Conservation (phyloP, 1,284 basidiomycete genomes). For the Omphalotus olearius region DNA sequence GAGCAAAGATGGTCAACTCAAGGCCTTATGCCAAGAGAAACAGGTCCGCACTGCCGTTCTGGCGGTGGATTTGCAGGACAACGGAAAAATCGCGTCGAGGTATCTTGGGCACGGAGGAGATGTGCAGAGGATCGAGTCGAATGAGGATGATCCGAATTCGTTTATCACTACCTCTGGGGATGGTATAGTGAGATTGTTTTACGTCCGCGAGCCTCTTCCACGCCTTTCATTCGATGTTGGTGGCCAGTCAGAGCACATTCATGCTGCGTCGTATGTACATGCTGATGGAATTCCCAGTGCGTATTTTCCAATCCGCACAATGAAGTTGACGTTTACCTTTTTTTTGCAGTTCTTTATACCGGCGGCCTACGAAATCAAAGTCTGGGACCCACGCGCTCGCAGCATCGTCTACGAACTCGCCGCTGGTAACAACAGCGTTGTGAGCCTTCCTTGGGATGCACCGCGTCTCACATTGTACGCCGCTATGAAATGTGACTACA, state of each 20-base stretch:
- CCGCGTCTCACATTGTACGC: conserved; percentile 29
- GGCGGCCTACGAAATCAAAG: conserved; percentile 26
- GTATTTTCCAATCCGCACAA: conserved; percentile 3
- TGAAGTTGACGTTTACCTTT: neutral
- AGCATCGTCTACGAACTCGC: conserved; percentile 33
- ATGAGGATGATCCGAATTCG: conserved; percentile 25
- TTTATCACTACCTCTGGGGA: conserved; percentile 34
- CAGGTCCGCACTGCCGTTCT: no score
- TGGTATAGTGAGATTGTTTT: conserved; percentile 35
- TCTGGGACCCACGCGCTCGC: conserved; percentile 36
- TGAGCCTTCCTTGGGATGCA: conserved; percentile 30
- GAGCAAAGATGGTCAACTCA: no score
- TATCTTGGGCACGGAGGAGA: conserved; percentile 33
- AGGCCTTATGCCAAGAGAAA: no score
- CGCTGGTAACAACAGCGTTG: conserved; percentile 37
- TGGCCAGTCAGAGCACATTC: neutral
- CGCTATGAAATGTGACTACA: conserved; percentile 29
- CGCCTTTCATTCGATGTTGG: conserved; percentile 21
- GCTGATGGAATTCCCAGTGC: conserved; percentile 25
- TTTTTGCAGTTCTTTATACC: conserved; percentile 27
- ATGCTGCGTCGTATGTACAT: conserved; percentile 21
- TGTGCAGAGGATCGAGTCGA: neutral
- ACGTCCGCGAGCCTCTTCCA: conserved; percentile 29
- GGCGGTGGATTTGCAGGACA: conserved; percentile 29
- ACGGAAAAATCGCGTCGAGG: conserved; percentile 22